Evolutionary conservation across 208 protist species (phyloP).

Genomic region (Leishmania aethiopica): DNA sequence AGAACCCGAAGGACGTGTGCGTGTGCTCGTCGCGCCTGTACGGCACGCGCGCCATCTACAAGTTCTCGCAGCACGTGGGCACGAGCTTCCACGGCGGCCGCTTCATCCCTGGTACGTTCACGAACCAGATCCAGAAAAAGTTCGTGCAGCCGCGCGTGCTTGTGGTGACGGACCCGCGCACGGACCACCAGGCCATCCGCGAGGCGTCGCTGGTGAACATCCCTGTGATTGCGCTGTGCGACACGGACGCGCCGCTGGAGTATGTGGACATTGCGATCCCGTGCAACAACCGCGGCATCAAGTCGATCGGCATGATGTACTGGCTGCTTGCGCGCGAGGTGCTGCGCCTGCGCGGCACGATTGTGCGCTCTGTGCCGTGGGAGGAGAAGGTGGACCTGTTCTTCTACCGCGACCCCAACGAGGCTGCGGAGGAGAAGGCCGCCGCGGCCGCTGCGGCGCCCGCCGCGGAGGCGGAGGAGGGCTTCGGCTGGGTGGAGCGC

Average conservation of each 20-base stretch:
- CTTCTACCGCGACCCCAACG: constrained; percentile 98
- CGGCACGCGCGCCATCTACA: constrained; percentile 97
- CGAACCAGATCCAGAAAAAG: constrained; percentile 98
- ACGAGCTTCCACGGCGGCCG: constrained; percentile 92
- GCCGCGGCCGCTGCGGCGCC: constrained; percentile 28
- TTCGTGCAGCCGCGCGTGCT: constrained; percentile 99
- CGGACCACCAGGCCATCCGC: constrained; percentile 96
- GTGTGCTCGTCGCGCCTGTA: constrained; percentile 96
- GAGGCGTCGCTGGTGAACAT: constrained; percentile 99
- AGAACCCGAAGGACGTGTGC: constrained; percentile 98
- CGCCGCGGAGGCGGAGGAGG: constrained; percentile 54
- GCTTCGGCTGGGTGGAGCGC: constrained; percentile 77
- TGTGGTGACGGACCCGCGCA: constrained; percentile 97
- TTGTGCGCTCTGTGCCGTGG: constrained; percentile 95
- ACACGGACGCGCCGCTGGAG: constrained; percentile 97
- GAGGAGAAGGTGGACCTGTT: constrained; percentile 99
- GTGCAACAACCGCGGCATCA: constrained; percentile 96
- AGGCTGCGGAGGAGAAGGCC: constrained; percentile 79
- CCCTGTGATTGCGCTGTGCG: constrained; percentile 98
- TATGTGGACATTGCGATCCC: constrained; percentile 99
- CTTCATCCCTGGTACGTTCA: constrained; percentile 99
- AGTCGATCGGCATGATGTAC: constrained; percentile 99
- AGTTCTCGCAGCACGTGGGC: constrained; percentile 97
- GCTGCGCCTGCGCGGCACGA: constrained; percentile 94
- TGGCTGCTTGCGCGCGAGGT: constrained; percentile 99